Evolutionary conservation across 2,329 filamentous ascomycete species (phyloP).

Genomic region (Sporothrix brasiliensis): DNA sequence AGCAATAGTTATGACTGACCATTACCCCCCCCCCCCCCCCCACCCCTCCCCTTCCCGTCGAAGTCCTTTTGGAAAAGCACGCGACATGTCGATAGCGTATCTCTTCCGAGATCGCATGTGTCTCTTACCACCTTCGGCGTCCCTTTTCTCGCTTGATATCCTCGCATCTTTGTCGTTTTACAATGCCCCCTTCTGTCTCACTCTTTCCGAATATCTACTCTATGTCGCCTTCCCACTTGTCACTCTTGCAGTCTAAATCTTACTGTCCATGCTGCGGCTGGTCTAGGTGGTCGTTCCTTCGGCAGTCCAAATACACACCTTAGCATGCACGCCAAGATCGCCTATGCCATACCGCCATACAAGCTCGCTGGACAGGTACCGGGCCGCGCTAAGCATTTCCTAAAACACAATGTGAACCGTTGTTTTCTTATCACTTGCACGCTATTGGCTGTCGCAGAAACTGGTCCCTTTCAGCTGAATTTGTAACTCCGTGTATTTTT

Average conservation of each 20-base stretch:
- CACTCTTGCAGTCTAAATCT: not conserved
- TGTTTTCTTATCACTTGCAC: slow-evolving; percentile 12
- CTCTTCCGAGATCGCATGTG: too few species aligned
- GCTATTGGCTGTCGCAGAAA: not conserved
- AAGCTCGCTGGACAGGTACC: not conserved
- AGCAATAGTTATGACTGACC: slow-evolving; percentile 22
- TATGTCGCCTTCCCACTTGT: not conserved
- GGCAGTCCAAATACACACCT: too few species aligned
- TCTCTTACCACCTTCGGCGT: not conserved
- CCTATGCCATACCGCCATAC: not conserved
- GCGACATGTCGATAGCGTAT: too few species aligned
- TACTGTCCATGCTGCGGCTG: not conserved
- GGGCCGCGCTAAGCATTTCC: not conserved
- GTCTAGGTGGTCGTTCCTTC: slow-evolving; percentile 1
- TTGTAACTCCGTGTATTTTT: slow-evolving; percentile 15
- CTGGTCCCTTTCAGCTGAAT: not conserved
- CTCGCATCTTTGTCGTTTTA: not conserved
- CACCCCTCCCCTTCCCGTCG: too few species aligned
- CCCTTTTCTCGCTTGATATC: not conserved
- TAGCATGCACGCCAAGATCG: too few species aligned
- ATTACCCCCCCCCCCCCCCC: too few species aligned
- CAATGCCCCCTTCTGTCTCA: not conserved
- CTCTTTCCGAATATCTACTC: not conserved
- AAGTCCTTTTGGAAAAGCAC: too few species aligned
- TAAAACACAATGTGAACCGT: not conserved